Conservation (phyloP, 176 grass and related monocot genomes). For the Musa acuminata region DNA sequence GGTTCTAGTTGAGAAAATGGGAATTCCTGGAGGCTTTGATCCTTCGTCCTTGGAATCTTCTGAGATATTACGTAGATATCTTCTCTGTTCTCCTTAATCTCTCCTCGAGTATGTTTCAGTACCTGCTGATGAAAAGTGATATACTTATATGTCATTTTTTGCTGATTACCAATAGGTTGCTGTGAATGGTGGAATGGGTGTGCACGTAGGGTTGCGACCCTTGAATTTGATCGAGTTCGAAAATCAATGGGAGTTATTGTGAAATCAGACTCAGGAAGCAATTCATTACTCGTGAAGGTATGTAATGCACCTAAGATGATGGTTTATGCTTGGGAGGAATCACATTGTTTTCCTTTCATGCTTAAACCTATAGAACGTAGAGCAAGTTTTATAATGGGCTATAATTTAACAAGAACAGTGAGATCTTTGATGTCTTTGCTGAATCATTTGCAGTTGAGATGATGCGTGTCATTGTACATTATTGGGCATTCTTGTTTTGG, state of each 20-base stretch:
- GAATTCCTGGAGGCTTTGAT: constrained; percentile 9
- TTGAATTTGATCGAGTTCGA: constrained; percentile 27
- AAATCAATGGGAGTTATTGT: constrained; percentile 38
- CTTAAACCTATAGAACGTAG: no score
- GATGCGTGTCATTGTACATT: neutral
- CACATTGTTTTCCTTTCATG: neutral
- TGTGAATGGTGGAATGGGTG: constrained; percentile 26
- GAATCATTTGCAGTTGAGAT: neutral
- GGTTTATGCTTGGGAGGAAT: neutral
- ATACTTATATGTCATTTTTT: neutral
- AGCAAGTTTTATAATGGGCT: neutral
- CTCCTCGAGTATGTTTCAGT: neutral
- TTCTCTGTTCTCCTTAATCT: neutral
- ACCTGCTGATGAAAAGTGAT: neutral
- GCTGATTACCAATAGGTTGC: constrained; percentile 8
- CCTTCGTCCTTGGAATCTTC: constrained; percentile 2
- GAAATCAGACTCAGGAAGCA: constrained; percentile 23
- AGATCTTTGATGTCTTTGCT: neutral
- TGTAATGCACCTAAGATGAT: neutral
- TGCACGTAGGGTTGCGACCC: constrained; percentile 22
- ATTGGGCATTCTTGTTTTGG: neutral
- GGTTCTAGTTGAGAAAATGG: constrained; percentile 41
- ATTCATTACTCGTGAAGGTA: constrained; percentile 35
- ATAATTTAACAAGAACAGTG: neutral
- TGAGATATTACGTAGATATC: constrained; percentile 11